phyloP scores from a whole-genome alignment of 768 basidiomycete genomes.

The Steccherinum ochraceum region DNA sequence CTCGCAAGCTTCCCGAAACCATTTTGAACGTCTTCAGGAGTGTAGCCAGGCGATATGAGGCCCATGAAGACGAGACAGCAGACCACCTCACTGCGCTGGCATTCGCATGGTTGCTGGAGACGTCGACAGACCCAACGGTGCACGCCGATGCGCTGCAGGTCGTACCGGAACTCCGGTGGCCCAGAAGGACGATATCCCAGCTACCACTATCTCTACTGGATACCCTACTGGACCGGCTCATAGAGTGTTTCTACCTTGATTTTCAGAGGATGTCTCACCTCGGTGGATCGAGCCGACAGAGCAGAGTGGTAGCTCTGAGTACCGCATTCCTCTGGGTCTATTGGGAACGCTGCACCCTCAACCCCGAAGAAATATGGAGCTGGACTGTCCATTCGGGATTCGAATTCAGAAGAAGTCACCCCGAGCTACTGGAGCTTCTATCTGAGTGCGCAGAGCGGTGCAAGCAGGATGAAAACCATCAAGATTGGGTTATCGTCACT shows the following conservation, averaged over 20 bases:
- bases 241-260: neutral
- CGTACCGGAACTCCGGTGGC: constrained; percentile 13
- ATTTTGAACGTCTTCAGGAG: too few relatives aligned
- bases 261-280: neutral
- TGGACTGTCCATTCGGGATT: too few relatives aligned
- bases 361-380: too few relatives aligned
- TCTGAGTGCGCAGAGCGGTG: too few relatives aligned
- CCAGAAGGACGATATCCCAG: neutral
- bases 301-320: neutral
- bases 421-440: too few relatives aligned
- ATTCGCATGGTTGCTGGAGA: constrained; percentile 18
- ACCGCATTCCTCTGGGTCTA: neutral
- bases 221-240: neutral
- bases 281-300: neutral
- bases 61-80: constrained; percentile 3
- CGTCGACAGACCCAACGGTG: constrained; percentile 15
- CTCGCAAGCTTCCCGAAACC: neutral
- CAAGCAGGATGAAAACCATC: too few relatives aligned
- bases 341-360: too few relatives aligned
- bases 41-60: neutral
- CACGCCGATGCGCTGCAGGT: constrained; percentile 6
- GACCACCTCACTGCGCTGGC: constrained; percentile 7
- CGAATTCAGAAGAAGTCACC: too few relatives aligned
- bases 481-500: too few relatives aligned
- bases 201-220: neutral